phyloP scores from a whole-genome alignment of 2,329 filamentous ascomycete genomes.

The Xylogone sp. region DNA sequence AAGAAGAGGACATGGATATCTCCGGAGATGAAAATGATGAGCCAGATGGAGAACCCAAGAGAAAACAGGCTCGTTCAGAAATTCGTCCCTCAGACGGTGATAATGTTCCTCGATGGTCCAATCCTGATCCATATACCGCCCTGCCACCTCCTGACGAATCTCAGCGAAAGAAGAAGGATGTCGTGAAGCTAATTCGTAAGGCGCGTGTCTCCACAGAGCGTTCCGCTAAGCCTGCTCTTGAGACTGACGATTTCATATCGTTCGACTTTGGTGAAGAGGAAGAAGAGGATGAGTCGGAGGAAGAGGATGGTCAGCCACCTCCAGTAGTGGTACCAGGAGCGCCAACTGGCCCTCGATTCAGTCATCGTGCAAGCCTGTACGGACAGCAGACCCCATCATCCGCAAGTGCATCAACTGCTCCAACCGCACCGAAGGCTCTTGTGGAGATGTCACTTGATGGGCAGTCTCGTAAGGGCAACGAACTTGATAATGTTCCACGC shows the following conservation, averaged over 20 bases:
- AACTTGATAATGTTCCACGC: not conserved
- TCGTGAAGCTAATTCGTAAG: conserved; percentile 89
- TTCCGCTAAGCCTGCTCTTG: conserved; percentile 47
- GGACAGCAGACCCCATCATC: not conserved
- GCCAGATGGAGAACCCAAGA: conserved; percentile 30
- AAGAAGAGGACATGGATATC: conserved; percentile 59
- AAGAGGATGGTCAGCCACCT: conserved; percentile 13
- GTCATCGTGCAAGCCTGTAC: conserved; percentile 7
- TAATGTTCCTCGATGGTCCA: conserved; percentile 77
- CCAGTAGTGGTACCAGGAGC: conserved; percentile 14
- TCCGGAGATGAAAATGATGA: conserved; percentile 39
- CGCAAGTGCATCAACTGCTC: not conserved
- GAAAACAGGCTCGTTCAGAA: conserved; percentile 38
- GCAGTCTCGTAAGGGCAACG: not conserved
- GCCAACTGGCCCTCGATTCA: conserved; percentile 20
- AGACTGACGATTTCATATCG: conserved; percentile 84
- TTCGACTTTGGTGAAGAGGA: conserved; percentile 67
- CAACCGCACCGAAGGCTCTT: not conserved
- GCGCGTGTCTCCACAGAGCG: conserved; percentile 58
- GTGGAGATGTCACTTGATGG: not conserved
- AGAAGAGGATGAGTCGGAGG: conserved; percentile 28
- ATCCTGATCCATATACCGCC: conserved; percentile 89
- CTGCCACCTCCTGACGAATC: conserved; percentile 75
- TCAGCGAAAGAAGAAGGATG: conserved; percentile 73
- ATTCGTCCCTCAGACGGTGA: conserved; percentile 37